A percentile compares a stretch with the other conserved stretches of the same genome.
These are phyloP conservation scores for Coemansia sp. DNA, from an alignment of 192 early-diverging fungal genomes.

Conservation along the genomic window DNA sequence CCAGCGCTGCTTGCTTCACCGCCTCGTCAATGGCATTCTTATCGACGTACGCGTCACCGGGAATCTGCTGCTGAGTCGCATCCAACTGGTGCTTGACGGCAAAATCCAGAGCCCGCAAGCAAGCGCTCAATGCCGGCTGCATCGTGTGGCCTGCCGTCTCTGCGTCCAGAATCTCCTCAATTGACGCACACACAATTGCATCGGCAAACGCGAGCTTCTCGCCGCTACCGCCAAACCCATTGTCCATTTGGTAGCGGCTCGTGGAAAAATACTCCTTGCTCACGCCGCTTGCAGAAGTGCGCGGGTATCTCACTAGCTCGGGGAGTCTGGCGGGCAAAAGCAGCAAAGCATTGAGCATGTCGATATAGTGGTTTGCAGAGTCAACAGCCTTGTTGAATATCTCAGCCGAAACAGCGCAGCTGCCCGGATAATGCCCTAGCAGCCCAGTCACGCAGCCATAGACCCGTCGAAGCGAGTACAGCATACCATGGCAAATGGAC, in stretches of 20 bases:
- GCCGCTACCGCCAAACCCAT: neutral
- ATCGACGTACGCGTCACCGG: constrained; percentile 17
- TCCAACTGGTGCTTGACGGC: constrained; percentile 34
- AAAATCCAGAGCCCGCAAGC: constrained; percentile 32
- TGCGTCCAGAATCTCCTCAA: constrained; percentile 19
- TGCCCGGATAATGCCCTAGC: neutral
- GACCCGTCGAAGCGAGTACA: constrained; percentile 23
- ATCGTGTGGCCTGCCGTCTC: neutral
- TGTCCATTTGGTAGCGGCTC: neutral
- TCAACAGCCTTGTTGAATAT: constrained; percentile 30
- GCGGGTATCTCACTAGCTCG: neutral
- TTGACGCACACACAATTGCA: constrained; percentile 7
- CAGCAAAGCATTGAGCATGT: constrained; percentile 11
- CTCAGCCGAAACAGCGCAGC: neutral
- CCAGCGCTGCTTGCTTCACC: neutral
- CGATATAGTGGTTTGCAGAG: constrained; percentile 18
- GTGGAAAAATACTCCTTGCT: constrained; percentile 14
- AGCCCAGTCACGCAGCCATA: constrained; percentile 9
- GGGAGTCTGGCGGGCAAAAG: neutral
- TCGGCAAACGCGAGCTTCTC: neutral
- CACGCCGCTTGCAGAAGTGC: neutral
- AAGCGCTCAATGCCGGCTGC: constrained; percentile 12
- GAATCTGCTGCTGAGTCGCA: constrained; percentile 3
- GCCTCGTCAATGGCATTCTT: neutral
- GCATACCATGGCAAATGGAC: constrained; percentile 3